Evolutionary conservation across 805 yeast species (phyloP).

Genomic region (Yarrowia hollandica): DNA sequence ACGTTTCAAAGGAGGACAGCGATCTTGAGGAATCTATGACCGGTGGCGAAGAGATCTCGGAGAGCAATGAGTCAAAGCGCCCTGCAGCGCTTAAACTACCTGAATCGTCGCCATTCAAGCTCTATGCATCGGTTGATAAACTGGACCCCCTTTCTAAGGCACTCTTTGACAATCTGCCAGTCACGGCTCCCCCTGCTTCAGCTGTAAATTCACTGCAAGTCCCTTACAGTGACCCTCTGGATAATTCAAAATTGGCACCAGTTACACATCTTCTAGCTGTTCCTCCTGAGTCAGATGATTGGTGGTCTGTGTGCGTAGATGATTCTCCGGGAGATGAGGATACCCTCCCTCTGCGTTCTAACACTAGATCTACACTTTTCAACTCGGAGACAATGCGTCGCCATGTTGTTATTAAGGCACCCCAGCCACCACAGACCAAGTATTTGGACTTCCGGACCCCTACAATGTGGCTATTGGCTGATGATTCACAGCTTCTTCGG

Average conservation of each 20-base stretch:
- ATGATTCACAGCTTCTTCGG: slow-evolving; percentile 75
- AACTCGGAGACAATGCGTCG: slow-evolving; percentile 34
- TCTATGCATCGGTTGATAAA: slow-evolving; percentile 31
- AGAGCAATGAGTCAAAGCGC: background rate
- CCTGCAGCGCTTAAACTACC: background rate
- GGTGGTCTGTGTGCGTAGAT: slow-evolving; percentile 41
- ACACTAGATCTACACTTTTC: slow-evolving; percentile 30
- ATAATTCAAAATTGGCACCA: slow-evolving; percentile 38
- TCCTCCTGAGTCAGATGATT: slow-evolving; percentile 36
- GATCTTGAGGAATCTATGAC: slow-evolving; percentile 32
- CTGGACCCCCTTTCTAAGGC: slow-evolving; percentile 36
- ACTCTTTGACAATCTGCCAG: slow-evolving; percentile 31
- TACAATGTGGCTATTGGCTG: slow-evolving; percentile 94
- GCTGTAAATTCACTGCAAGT: slow-evolving; percentile 29
- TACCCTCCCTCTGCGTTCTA: background rate
- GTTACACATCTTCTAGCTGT: slow-evolving; percentile 40
- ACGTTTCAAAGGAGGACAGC: slow-evolving; percentile 20
- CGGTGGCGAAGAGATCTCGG: background rate
- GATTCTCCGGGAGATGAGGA: background rate
- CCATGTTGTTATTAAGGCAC: slow-evolving; percentile 63
- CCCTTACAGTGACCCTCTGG: slow-evolving; percentile 35
- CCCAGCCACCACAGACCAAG: slow-evolving; percentile 82
- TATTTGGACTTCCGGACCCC: slow-evolving; percentile 84
- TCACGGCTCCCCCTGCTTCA: slow-evolving; percentile 7
- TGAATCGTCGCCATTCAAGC: slow-evolving; percentile 32